Evolutionary conservation across 2,329 filamentous ascomycete genomes (phyloP).

Genomic region (Ophiocordyceps camponoti-leonardi): DNA sequence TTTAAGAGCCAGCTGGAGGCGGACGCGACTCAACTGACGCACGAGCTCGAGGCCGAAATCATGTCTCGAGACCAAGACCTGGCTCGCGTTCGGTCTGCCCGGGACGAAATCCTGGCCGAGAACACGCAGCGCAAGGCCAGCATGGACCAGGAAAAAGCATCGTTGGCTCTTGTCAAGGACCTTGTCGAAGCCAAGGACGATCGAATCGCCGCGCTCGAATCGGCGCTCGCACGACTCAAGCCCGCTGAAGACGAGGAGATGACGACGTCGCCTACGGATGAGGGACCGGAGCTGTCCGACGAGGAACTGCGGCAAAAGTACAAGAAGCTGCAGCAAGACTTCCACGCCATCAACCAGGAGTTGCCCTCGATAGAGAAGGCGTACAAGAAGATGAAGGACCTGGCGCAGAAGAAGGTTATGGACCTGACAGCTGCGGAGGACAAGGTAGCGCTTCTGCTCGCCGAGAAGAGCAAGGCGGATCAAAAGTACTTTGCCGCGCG

Average conservation of each 20-base stretch:
- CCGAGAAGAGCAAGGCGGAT: conserved; percentile 91
- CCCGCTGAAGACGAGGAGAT: conserved; percentile 28
- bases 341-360: conserved; percentile 71
- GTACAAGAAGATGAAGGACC: conserved; percentile 72
- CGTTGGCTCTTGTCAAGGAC: conserved; percentile 61
- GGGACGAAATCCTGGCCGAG: conserved; percentile 77
- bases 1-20: conserved; percentile 69
- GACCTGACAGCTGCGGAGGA: conserved; percentile 66
- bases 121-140: conserved; percentile 61
- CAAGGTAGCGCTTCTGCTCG: conserved; percentile 52
- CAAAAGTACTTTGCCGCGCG: conserved; percentile 96
- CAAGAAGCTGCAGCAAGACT: conserved; percentile 60
- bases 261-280: conserved; percentile 22
- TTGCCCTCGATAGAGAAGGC: conserved; percentile 78
- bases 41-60: conserved; percentile 69
- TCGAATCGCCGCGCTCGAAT: conserved; percentile 66
- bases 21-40: conserved; percentile 55
- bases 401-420: conserved; percentile 74
- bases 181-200: conserved; percentile 63
- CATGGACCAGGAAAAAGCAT: conserved; percentile 57
- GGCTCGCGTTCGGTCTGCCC: conserved; percentile 62
- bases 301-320: conserved; percentile 64
- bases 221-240: conserved; percentile 58
- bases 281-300: conserved; percentile 39
- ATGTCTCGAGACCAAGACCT: conserved; percentile 70